Conservation (phyloP, 176 grass and related monocot genomes). For the Phoenix dactylifera region DNA sequence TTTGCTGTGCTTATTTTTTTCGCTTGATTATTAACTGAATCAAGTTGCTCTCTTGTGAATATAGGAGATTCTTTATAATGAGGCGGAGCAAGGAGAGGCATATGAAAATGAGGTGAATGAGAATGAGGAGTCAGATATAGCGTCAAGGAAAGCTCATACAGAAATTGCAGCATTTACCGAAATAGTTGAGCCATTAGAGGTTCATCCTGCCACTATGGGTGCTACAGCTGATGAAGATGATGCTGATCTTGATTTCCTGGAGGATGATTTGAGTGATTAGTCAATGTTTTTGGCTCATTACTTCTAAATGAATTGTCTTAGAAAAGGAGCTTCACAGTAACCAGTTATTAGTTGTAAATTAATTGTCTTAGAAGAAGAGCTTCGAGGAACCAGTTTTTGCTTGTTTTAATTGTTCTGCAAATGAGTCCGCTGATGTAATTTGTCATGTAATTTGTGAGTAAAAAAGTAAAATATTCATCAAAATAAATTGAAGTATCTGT, state of each 20-base stretch:
- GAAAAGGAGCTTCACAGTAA: too few species aligned
- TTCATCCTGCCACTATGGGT: not conserved
- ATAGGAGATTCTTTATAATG: conserved; percentile 1
- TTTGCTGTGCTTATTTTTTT: not conserved
- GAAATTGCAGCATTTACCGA: not conserved
- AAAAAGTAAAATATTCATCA: too few species aligned
- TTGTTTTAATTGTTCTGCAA: too few species aligned
- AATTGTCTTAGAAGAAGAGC: too few species aligned
- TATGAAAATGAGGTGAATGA: not conserved
- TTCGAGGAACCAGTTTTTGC: too few species aligned
- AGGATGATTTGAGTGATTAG: conserved; percentile 17
- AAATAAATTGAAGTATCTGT: too few species aligned
- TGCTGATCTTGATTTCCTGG: conserved; percentile 5
- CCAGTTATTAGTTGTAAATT: too few species aligned
- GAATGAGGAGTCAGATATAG: not conserved
- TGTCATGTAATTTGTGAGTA: too few species aligned
- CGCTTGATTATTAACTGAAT: not conserved
- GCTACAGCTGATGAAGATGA: conserved; percentile 4
- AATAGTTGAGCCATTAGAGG: not conserved
- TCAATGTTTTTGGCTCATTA: too few species aligned
- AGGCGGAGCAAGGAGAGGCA: not conserved
- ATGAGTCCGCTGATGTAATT: too few species aligned
- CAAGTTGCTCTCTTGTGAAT: not conserved
- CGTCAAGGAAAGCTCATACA: not conserved
- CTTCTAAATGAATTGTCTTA: too few species aligned